Base-by-base conservation (phyloP, 768 basidiomycete species). In the Agaricus subrufescens region DNA sequence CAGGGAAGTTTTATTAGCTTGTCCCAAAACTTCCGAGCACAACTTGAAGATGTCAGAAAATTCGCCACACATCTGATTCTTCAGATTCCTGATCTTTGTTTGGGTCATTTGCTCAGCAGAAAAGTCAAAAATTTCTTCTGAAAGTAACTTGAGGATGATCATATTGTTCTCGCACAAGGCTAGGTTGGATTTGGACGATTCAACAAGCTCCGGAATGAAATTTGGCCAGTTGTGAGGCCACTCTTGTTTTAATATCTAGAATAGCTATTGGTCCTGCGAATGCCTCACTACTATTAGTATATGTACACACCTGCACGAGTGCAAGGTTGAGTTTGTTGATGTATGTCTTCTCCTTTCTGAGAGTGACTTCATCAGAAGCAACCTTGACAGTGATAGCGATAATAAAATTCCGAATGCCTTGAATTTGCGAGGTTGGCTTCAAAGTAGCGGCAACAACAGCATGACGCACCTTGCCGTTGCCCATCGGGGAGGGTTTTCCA, bases 181-280 rank as follows among this genome's bases (percentile, higher is more conserved):
- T 40, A 98, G 83, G 68, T 94, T 98, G 43, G 92, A 93, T 72
- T 96, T 96, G 44, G 96, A 98, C 7, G 96, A 97, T 63, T 94
- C 89, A 57, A 98, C 94, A 46, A 98, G 90, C 71, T 98, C 95
- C 10, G 91, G 86, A 65, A 98, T 97, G 77, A 98, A 98, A 23
- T 83, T 91, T 31, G 96, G 95, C 97, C 97, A 99, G 66, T 97
- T 94, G 69, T 97, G 92, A 26, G 96, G 96, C 97, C 97, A 99
- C 70, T 98, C 97, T 77, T 98, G 97, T 73, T 98, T 99, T 61
- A 99, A 77, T 58, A 99, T 97, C 94, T 99, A 19, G 50, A 19
- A 19, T 59, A 65, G n/a, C 45, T 23, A 59, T 57, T 14, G 55
- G 34, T 58, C 43, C 27, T 49, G 25, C 46, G 47, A 6, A 50